A percentile compares a stretch with the other conserved stretches of the same genome.
Evolutionary conservation across 306 rosid species (phyloP).

Genomic region (Vigna radiata): DNA sequence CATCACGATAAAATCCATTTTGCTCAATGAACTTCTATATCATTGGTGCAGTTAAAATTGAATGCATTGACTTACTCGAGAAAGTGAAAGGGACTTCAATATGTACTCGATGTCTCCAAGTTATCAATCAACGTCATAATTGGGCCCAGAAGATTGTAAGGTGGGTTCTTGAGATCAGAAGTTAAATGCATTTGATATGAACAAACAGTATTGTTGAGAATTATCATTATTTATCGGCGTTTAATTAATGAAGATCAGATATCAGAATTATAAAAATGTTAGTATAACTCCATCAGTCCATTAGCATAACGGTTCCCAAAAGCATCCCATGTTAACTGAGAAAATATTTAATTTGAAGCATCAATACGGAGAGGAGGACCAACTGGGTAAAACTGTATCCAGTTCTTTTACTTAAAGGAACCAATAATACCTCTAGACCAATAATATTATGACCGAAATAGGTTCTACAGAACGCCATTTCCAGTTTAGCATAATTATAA

Average conservation of each 20-base stretch:
- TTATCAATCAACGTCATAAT: conserved; percentile 30
- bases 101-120: conserved; percentile 19
- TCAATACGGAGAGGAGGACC: conserved; percentile 10
- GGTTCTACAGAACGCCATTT: conserved; percentile 2
- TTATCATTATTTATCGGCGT: conserved; percentile 14
- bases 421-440: conserved; percentile 5
- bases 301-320: neutral
- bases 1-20: conserved; percentile 8
- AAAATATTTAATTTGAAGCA: conserved; percentile 6
- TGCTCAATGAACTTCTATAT: conserved; percentile 1
- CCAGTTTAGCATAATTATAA: neutral
- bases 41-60: conserved; percentile 24
- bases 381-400: conserved; percentile 12
- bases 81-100: conserved; percentile 31
- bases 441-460: conserved; percentile 27
- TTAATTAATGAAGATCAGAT: neutral
- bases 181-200: conserved; percentile 24
- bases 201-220: conserved; percentile 32
- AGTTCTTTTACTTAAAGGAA: conserved; percentile 19
- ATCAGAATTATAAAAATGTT: neutral
- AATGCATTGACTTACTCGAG: conserved; percentile 41
- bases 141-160: conserved; percentile 23
- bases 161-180: conserved; percentile 21
- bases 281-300: neutral
- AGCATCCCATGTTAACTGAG: neutral